Base-by-base conservation (phyloP, 306 rosid genomes). In the Calophaca sinica region DNA sequence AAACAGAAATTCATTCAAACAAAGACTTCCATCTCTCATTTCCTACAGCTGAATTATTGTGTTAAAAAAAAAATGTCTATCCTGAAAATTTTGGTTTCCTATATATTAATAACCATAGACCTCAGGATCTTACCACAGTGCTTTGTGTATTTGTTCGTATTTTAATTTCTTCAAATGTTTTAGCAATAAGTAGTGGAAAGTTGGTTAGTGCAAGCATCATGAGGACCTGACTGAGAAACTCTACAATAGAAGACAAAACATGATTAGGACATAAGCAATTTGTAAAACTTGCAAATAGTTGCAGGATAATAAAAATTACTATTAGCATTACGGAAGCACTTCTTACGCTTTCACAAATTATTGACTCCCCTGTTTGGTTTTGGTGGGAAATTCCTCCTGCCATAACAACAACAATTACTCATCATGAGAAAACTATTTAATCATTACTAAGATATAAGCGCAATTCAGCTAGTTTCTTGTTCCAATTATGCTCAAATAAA, bases 121-220 rank as follows among this genome's bases (percentile, higher is more conserved):
- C 10, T 45, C 26, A 69, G 59, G 74, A 82, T 77, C 90, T 87
- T 88, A 89, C 98, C 90, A 89, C 90, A 4, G 81, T 80, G 78
- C 81, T 75, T 71, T 72, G 81, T 54, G 79, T 57, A 53, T 45
- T 83, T 78, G 59, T 46, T 13, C 82, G 33, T 62, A 83, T 68
- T 54, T 76, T 72, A 38, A 77, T 42, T 50, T 75, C 72, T 78
- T 80, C 84, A 67, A 78, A 81, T 71, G 85, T 75, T 72, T 83
- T 84, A 58, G 78, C 45, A 48, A 83, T 59, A 72, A 83, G 29
- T 51, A 88, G 84, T 10, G 89, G 79, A 66, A 87, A 89, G 74
- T 67, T 72, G 59, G 80, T 75, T 82, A 91, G 79, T 33, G 88
- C 77, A 88, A 84, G 88, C 98, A 87, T 91, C 82, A n/a, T n/a